Conservation (phyloP, 176 grass and related monocot species). For the Aegilops umbellulata region DNA sequence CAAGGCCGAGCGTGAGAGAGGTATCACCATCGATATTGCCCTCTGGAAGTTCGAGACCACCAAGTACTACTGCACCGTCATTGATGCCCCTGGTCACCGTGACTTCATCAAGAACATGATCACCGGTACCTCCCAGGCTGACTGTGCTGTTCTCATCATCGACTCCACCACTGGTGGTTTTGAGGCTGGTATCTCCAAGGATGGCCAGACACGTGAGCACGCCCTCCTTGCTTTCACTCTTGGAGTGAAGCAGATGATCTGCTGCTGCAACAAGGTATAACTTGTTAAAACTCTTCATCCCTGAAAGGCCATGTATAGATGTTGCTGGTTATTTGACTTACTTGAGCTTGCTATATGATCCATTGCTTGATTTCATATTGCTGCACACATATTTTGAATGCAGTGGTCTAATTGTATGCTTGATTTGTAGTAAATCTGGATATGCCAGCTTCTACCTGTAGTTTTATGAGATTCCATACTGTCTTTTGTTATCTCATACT, state of each 20-base stretch:
- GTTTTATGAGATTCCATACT: too few relatives aligned
- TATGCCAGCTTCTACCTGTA: neutral
- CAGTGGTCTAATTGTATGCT: neutral
- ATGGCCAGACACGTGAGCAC: constrained; percentile 73
- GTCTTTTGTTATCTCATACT: neutral
- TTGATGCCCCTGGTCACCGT: constrained; percentile 79
- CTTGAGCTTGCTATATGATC: neutral
- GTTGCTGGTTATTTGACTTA: neutral
- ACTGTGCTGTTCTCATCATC: constrained; percentile 75
- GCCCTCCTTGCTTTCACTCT: constrained; percentile 85
- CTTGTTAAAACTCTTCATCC: neutral
- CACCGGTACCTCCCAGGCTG: constrained; percentile 78
- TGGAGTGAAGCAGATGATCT: constrained; percentile 84
- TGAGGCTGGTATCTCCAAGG: constrained; percentile 85
- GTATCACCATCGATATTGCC: constrained; percentile 77
- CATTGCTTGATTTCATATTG: neutral
- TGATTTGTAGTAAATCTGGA: neutral
- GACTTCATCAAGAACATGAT: constrained; percentile 93
- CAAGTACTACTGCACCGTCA: constrained; percentile 72
- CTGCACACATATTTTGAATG: neutral
- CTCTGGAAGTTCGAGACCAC: constrained; percentile 83
- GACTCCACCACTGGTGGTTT: constrained; percentile 88
- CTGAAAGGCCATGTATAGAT: neutral
- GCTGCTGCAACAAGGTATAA: constrained; percentile 84
- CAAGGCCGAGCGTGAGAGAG: constrained; percentile 73